Base-by-base conservation (phyloP, 2,329 filamentous ascomycete genomes). In the Graphiopsis chlorocephala region DNA sequence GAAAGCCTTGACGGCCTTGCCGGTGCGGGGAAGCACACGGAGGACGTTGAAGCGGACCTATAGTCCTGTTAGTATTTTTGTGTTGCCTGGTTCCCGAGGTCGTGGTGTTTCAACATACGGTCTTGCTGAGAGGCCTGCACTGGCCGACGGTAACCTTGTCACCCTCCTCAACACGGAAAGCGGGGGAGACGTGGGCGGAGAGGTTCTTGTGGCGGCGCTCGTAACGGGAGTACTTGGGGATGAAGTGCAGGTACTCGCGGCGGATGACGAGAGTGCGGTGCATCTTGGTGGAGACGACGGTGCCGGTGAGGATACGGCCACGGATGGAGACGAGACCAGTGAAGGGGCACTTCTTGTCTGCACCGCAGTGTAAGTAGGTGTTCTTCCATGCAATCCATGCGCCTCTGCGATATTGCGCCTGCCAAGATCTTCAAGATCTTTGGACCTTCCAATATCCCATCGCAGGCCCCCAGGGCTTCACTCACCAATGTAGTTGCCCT, bases 181-280 rank as follows among this genome's bases (percentile, higher is more conserved):
- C 94, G 77, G 95, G 95, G 72, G 93, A 97, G 78, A 98, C 94
- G 89, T 99, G 95, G 75, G 94, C 95, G 79, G 95, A 92, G 73
- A 99, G 88, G 90, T 99, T 99, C 91, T 97, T 97, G 92, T 99
- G 95, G 83, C 95, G 89, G 90, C 97, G 98, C 92, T 99, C 96
- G 85, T 99, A 99, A 90, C 95, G 92, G 82, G 91, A 88, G 90
- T 99, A 99, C 88, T 99, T 99, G 84, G 93, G 93, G 81, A 99
- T 91, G 86, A 92, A 99, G 88, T 99, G 95, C 71, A 99, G 92
- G 88, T 99, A 99, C 88, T 99, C 95, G 84, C 95, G 90, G 83
- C 95, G 95, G 88, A 99, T 96, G 85, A 99, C 90, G 82, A 98
- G 86, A 78, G 95, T 99, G 85, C 95, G 92, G 91, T 99, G 95